Evolutionary conservation across 2,329 filamentous ascomycete species (phyloP).

Genomic region (Verticillium nonalfalfae): DNA sequence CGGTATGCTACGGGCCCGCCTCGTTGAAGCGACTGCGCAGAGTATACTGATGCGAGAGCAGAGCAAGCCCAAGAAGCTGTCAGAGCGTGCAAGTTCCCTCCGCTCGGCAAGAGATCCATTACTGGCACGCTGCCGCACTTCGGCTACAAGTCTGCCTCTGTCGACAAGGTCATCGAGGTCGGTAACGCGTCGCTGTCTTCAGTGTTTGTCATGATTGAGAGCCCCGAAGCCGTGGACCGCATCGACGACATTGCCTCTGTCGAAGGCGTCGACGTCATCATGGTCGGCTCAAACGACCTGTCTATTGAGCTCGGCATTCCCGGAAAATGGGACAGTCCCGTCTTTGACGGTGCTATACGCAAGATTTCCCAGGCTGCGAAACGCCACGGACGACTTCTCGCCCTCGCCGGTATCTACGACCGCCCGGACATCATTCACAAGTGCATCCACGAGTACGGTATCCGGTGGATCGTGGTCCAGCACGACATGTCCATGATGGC

Average conservation of each 20-base stretch:
- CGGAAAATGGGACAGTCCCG: background rate
- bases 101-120: conserved; percentile 16
- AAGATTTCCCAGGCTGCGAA: background rate
- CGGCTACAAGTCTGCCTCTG: conserved; percentile 5
- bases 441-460: background rate
- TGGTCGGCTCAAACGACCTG: conserved; percentile 6
- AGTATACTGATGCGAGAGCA: background rate
- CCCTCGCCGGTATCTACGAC: conserved; percentile 3
- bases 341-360: background rate
- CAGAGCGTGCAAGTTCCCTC: conserved; percentile 15
- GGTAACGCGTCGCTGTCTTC: conserved; percentile 1
- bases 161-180: conserved; percentile 3
- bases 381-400: background rate
- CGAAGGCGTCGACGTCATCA: conserved; percentile 2
- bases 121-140: conserved; percentile 16
- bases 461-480: conserved; percentile 1
- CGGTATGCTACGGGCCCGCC: background rate
- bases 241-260: conserved; percentile 4
- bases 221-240: background rate
- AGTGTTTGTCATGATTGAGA: conserved; percentile 6
- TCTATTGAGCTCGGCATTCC: conserved; percentile 2
- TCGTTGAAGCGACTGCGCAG: background rate
- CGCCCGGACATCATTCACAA: background rate
- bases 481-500: background rate
- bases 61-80: conserved; percentile 16